Evolutionary conservation across 805 yeast genomes (phyloP).

Genomic region (Ogataea corticis): DNA sequence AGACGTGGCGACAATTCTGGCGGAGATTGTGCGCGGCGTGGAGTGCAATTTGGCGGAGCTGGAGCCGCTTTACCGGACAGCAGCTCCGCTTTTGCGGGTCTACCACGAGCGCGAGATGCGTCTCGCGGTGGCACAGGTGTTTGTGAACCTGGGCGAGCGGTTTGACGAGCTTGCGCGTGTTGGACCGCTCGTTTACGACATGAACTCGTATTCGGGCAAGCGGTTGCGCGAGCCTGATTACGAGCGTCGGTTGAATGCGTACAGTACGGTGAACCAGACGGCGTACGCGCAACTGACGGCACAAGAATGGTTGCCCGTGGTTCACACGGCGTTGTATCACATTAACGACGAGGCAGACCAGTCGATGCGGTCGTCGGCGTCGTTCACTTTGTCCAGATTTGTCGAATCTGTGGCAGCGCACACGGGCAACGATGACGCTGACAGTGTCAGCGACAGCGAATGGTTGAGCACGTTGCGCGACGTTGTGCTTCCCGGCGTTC

Average conservation of each 20-base stretch:
- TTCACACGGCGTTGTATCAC: slow-evolving; percentile 67
- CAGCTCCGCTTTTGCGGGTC: slow-evolving; percentile 50
- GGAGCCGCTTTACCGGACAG: slow-evolving; percentile 29
- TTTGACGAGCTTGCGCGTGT: slow-evolving; percentile 46
- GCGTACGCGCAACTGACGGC: slow-evolving; percentile 44
- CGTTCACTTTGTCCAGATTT: slow-evolving; percentile 61
- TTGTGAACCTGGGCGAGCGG: slow-evolving; percentile 56
- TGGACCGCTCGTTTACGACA: slow-evolving; percentile 54
- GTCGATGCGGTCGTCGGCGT: slow-evolving; percentile 76
- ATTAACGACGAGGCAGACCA: slow-evolving; percentile 78
- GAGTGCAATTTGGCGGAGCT: slow-evolving; percentile 56
- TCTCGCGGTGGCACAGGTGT: slow-evolving; percentile 56
- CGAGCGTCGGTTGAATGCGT: slow-evolving; percentile 70
- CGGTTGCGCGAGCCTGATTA: slow-evolving; percentile 78
- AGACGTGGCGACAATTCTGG: slow-evolving; percentile 56
- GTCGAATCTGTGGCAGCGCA: slow-evolving; percentile 53
- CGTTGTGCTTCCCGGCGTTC: slow-evolving; percentile 62
- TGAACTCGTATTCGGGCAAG: slow-evolving; percentile 66
- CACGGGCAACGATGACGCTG: slow-evolving; percentile 25
- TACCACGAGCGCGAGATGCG: slow-evolving; percentile 66
- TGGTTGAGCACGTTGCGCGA: slow-evolving; percentile 47
- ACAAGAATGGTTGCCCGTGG: slow-evolving; percentile 76
- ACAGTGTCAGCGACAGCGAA: no score
- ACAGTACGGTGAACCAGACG: slow-evolving; percentile 60
- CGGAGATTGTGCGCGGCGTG: slow-evolving; percentile 52